Base-by-base conservation (phyloP, 2,329 filamentous ascomycete genomes). In the Ambrosiella beaveri region DNA sequence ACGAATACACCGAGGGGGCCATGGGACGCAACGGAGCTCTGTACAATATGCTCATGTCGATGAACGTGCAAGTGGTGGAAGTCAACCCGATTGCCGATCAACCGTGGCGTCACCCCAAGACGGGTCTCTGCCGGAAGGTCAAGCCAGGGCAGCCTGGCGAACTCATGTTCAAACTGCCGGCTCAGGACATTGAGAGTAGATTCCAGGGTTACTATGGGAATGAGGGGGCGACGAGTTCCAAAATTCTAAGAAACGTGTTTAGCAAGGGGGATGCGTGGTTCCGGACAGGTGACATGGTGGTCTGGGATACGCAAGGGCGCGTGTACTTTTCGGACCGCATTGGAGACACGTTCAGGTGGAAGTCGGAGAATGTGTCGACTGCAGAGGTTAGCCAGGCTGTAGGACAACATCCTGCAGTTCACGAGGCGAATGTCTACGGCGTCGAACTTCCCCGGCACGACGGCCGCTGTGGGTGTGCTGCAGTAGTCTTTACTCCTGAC, bases 151-250 rank as follows among this genome's bases (percentile, higher is more conserved):
- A 86, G 57, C 76, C 85, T 0, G 89, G 89, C 54, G 89, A 95
- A 71, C 71, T 93, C 61, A 71, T 94, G 54, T 86, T 82, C 68
- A 71, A 71, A n/a, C 73, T 95, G 1, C 84, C 90, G 36, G 70
- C 81, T 0, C 70, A 74, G 0, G 77, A 89, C 63, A 78, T 84
- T 54, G 69, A 73, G 39, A 73, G 74, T 38, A 79, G 77, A 11
- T 95, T 89, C 71, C 85, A 89, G 66, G 89, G 89, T 1, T 95
- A 95, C 70, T 88, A 84, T 68, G 80, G 82, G 60, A 88, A 94
- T 67, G 68, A 75, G 12, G 75, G 77, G 38, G 87, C 88, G 0
- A 87, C 84, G 0, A 71, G 80, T 44, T 75, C 79, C 62, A 95
- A 95, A 70, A 77, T 95, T 52, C 68, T 93, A 61, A 78, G 84